Evolutionary conservation across 768 basidiomycete species (phyloP).

Genomic region (Lentinula detonsa): DNA sequence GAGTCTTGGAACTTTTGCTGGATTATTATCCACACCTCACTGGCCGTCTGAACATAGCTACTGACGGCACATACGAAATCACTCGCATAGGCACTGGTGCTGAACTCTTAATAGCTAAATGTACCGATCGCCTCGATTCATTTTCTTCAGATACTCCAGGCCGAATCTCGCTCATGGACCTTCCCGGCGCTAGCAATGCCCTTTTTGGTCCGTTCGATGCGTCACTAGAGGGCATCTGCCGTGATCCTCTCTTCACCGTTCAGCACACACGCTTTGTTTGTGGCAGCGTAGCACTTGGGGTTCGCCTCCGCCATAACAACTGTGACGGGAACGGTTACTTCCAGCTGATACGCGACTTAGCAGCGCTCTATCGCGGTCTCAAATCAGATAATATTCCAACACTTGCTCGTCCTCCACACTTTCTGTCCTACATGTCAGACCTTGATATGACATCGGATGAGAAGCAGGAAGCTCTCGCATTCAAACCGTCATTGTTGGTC

Average conservation of each 20-base stretch:
- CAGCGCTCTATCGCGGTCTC: slow-evolving; percentile 13
- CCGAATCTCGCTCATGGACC: slow-evolving; percentile 6
- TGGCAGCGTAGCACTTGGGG: slow-evolving; percentile 13
- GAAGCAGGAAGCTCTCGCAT: slow-evolving; percentile 6
- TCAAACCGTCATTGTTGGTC: slow-evolving; percentile 2
- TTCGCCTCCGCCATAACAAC: slow-evolving; percentile 9
- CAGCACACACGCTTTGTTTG: slow-evolving; percentile 17
- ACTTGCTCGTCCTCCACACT: slow-evolving; percentile 9
- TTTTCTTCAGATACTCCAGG: slow-evolving; percentile 6
- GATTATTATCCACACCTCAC: slow-evolving; percentile 14
- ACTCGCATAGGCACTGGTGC: slow-evolving; percentile 10
- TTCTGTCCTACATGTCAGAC: slow-evolving; percentile 11
- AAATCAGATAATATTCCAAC: background rate
- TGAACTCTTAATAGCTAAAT: slow-evolving; percentile 11
- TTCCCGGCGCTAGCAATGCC: slow-evolving; percentile 13
- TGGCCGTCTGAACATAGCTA: slow-evolving; percentile 8
- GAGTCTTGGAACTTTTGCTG: slow-evolving; percentile 8
- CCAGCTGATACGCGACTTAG: slow-evolving; percentile 12
- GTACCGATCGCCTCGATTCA: slow-evolving; percentile 11
- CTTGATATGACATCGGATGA: slow-evolving; percentile 10
- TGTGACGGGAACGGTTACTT: slow-evolving; percentile 15
- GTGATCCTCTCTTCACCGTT: slow-evolving; percentile 9
- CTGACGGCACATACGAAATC: slow-evolving; percentile 7
- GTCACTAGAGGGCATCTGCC: slow-evolving; percentile 2
- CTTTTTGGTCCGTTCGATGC: slow-evolving; percentile 12